Evolutionary conservation across 352 stramenopile species (phyloP), one percentile per base, ranked within the genome.

Genomic region (Globisporangium cylindrosporum): DNA sequence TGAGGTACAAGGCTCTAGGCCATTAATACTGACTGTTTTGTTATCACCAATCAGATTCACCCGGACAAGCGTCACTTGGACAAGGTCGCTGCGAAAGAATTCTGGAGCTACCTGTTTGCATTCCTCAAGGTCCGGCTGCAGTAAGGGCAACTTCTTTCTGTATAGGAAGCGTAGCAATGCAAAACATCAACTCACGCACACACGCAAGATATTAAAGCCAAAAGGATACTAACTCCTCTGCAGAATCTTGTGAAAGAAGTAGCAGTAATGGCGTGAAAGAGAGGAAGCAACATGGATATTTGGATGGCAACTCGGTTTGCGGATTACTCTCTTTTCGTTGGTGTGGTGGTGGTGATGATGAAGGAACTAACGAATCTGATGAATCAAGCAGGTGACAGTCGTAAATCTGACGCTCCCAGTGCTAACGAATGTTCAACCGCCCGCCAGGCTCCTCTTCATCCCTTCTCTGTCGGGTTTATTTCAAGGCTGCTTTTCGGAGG

Each of bases 11-110:
- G 1, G 6, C 7, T 20, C 41, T 3, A 49, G 6, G 18, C 41
- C 0, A 1, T 51, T 51, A 18, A 24, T 9, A 24, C 43, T 51
- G 18, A 24, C 8, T 51, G 18, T 9, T 24, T 3, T 51, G 5
- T 24, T 51, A 12, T 51, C 6, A 8, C 20, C 22, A 51, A 51
- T 51, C 43, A 93, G 81, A 94, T 97, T 64, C 89, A 97, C 60
- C 91, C 90, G 29, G 86, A 96, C 74, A 97, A 97, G 72, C 83
- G 91, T 14, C 90, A 97, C 77, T 74, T 97, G 55, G 91, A 97
- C 79, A 96, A 97, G 66, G 89, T 95, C 34, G 88, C 88, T 25
- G 80, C 84, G 24, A 90, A 94, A 68, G 88, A 96, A 70, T 97
- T 97, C 68, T 97, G 91, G 91, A 85, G 89, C 70, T 87, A 96